Evolutionary conservation across 73 alveolate species (phyloP), one percentile per base, ranked within the genome.

Genomic region (Blepharisma japonicum): DNA sequence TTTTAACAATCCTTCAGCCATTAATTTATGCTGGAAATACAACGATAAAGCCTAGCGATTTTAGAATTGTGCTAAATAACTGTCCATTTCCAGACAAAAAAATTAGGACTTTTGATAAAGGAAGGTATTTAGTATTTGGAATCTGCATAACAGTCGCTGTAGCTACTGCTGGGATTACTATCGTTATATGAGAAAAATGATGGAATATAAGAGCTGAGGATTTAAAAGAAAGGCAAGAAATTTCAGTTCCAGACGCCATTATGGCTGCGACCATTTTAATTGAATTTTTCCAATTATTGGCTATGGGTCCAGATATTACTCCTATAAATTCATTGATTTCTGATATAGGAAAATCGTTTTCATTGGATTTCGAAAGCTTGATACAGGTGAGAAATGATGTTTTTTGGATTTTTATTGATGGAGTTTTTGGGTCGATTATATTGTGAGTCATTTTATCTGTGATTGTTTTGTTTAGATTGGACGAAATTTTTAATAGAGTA

Each of bases 201-300:
- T 18, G 20, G n/a, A 11, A 70, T 9, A 9, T 70, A 38, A n/a
- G 27, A 70, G 27, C 27, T 45, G 20, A 23, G 2, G 66, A 70
- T 14, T 9, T 70, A 9, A 45, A 38, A 9, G 21, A n/a, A n/a
- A 39, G 55, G 11, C 0, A 7, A 14, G 70, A 11, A 39, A 39
- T 72, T 18, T 18, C 55, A 18, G 11, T 72, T 72, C 23, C n/a
- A 1, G 80, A 70, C 46, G 27, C 80, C 4, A 9, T 47, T 18
- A 54, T 70, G 70, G 32, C 11, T 7, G 76, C 46, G 0, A 18
- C 23, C 27, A 70, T 70, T 45, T 81, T 54, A 14, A 45, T 70
- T 39, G 80, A 70, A 25, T 70, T 70, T 70, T 70, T 70, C 61
- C 80, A 70, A 54, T 70, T 70, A 2, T 7, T 70, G 2, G 80